A percentile compares a stretch with the other conserved stretches of the same genome.
Conservation (phyloP, 345 rosid species). For the Geranium rotundifolium region DNA sequence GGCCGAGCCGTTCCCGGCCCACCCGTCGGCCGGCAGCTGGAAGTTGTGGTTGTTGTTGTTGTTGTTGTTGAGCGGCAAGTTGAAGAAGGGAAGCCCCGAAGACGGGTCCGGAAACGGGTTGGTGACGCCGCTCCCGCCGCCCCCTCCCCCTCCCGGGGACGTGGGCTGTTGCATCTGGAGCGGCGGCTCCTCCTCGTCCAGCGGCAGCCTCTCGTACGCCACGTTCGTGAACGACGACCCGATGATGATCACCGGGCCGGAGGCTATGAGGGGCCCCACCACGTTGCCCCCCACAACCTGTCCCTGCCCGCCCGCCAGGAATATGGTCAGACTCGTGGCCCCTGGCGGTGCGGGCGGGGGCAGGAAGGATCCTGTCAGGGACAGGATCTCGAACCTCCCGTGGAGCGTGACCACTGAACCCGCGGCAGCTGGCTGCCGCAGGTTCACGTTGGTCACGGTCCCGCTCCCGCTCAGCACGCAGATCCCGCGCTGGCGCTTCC, state of each 20-base stretch:
- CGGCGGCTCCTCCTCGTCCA: slow-evolving; percentile 19
- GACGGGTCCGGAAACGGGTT: slow-evolving; percentile 20
- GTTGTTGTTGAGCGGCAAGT: slow-evolving; percentile 12
- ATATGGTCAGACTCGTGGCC: slow-evolving; percentile 36
- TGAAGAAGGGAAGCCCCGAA: slow-evolving; percentile 24
- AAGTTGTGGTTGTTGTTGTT: slow-evolving; percentile 11
- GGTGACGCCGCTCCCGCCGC: slow-evolving; percentile 13
- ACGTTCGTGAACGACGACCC: slow-evolving; percentile 39
- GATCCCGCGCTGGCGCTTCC: slow-evolving; percentile 34
- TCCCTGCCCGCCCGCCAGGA: slow-evolving; percentile 38
- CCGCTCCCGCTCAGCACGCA: slow-evolving; percentile 40
- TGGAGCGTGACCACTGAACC: slow-evolving; percentile 29
- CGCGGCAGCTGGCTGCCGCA: slow-evolving; percentile 33
- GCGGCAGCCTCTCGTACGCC: slow-evolving; percentile 36
- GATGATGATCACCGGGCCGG: slow-evolving; percentile 39
- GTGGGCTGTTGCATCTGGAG: slow-evolving; percentile 1
- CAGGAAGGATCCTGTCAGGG: slow-evolving; percentile 35
- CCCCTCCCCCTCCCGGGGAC: slow-evolving; percentile 5
- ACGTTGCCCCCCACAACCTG: slow-evolving; percentile 47
- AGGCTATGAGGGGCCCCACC: slow-evolving; percentile 34
- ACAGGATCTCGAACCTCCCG: slow-evolving; percentile 43
- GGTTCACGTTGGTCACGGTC: slow-evolving; percentile 36
- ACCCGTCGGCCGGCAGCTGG: slow-evolving; percentile 30
- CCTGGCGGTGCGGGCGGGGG: slow-evolving; percentile 47
- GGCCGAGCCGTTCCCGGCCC: slow-evolving; percentile 17